Conservation (phyloP, 2,329 filamentous ascomycete genomes). For the Seiridium cupressi region DNA sequence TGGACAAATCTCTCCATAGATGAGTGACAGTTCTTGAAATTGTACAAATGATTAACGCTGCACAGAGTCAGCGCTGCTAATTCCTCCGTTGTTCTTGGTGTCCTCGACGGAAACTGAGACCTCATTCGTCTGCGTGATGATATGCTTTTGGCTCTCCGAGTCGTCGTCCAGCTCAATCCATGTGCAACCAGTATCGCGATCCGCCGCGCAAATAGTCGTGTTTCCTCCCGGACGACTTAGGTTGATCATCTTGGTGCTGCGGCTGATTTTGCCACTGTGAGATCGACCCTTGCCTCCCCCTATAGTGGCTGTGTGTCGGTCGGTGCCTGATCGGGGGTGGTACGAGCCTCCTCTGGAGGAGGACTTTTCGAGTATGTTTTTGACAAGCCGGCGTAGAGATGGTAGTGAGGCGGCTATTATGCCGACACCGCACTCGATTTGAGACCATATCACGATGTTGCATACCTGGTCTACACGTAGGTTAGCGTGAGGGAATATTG, state of each 20-base stretch:
- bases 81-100: too few species aligned
- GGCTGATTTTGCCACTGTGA: background rate
- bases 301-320: background rate
- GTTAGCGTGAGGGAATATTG: background rate
- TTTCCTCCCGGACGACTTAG: background rate
- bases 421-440: slow-evolving; percentile 24
- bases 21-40: too few species aligned
- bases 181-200: background rate
- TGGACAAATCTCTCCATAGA: too few species aligned
- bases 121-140: slow-evolving; percentile 1
- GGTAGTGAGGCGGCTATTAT: slow-evolving; percentile 24
- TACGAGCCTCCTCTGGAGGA: background rate
- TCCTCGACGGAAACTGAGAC: background rate
- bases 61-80: too few species aligned
- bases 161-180: background rate
- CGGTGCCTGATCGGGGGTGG: background rate
- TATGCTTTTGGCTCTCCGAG: slow-evolving; percentile 1
- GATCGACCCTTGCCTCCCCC: background rate
- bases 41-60: too few species aligned
- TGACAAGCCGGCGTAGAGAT: slow-evolving; percentile 21
- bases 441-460: slow-evolving; percentile 22
- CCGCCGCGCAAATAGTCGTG: background rate
- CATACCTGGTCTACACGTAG: background rate
- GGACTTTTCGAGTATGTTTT: slow-evolving; percentile 6
- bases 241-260: background rate